Base-by-base conservation (phyloP, 768 basidiomycete genomes). In the Mycena indigotica region DNA sequence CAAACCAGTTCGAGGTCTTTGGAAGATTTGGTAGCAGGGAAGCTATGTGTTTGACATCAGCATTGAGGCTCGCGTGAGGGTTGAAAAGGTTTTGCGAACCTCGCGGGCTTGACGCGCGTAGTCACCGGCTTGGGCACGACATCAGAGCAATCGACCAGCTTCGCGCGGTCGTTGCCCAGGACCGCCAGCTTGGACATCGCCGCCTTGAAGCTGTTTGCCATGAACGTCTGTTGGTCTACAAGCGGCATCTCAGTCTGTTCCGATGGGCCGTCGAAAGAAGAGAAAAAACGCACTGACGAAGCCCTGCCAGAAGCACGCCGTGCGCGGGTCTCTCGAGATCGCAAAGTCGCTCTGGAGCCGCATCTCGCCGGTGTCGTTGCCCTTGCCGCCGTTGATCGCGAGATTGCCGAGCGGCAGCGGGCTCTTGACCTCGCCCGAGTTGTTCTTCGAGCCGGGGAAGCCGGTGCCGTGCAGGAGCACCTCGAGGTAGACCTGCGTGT, bases 311-410 rank as follows among this genome's bases (percentile, higher is more conserved):
- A 64, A 57, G 53, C 65, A 68, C 30, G 66, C 66, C 13, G 66
- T 68, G 19, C 63, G 39, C 5, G 55, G 24, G 40, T 67, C 66
- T 15, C 61, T 62, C 12, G 67, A 58, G 23, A 71, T 49, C 21
- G 50, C 62, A 41, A 67, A 72, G 65, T 77, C 75, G 50, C 73
- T 75, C 60, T 76, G 72, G 16, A 77, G 70, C 52, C 75, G 73
- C 66, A 78, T 69, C 60, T 75, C 75, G 17, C 76, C 76, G 21
- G 58, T 60, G 26, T 58, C 57, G 16, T 58, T 58, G 2, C 57
- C 57, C n/a, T 38, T 53, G 24, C 44, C 35, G 26, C 17, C 25
- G 32, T n/a, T n/a, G n/a, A n/a, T n/a, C n/a, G n/a, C n/a, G n/a
- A n/a, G n/a, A n/a, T n/a, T n/a, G n/a, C n/a, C n/a, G n/a, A n/a